These are phyloP conservation scores for Termitomyces titanicus DNA, from an alignment of 768 basidiomycete species.

Conservation along the genomic window DNA sequence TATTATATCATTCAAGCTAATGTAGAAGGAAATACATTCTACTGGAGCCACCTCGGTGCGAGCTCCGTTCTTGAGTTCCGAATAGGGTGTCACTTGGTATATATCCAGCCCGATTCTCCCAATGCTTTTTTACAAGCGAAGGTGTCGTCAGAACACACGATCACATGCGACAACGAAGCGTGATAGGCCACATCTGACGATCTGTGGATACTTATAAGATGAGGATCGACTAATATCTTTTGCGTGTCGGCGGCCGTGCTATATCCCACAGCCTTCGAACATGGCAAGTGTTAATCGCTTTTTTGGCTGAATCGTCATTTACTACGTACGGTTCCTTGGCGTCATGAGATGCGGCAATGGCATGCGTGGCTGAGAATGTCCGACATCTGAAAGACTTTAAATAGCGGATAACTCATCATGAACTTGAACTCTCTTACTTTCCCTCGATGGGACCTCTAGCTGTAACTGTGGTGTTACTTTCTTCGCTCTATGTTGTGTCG, in stretches of 20 bases:
- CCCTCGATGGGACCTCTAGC: background rate
- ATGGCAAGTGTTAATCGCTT: background rate
- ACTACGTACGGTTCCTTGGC: background rate
- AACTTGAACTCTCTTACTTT: background rate
- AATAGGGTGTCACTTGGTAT: no score
- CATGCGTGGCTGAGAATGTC: background rate
- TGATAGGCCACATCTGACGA: no score
- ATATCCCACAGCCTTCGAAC: background rate
- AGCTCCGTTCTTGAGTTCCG: background rate
- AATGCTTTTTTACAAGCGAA: no score
- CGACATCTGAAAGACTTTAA: background rate
- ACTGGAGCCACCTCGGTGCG: background rate
- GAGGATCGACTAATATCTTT: background rate
- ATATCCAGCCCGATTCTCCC: background rate
- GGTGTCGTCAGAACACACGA: background rate
- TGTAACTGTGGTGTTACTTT: background rate
- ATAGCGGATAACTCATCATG: background rate
- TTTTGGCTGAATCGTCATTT: background rate
- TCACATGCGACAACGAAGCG: background rate
- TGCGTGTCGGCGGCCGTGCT: background rate
- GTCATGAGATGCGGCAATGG: background rate
- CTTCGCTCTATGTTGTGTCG: conserved; percentile 1
- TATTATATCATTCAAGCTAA: background rate
- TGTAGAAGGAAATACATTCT: background rate
- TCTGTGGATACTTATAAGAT: no score